phyloP scores from a whole-genome alignment of 495 filamentous ascomycete species.

The Penicillium desertorum region DNA sequence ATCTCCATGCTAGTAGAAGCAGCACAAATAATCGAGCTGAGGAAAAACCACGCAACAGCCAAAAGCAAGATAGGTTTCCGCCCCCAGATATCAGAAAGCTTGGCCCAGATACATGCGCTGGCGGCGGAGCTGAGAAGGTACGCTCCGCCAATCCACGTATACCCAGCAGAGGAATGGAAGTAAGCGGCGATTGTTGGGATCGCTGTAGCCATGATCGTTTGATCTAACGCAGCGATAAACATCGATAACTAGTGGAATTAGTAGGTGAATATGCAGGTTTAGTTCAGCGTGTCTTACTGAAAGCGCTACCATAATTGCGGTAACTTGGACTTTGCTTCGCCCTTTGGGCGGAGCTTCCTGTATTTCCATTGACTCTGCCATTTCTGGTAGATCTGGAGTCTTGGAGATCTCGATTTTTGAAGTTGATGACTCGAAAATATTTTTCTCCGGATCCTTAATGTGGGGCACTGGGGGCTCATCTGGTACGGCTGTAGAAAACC shows the following conservation, averaged over 20 bases:
- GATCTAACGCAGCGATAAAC: conserved; percentile 62
- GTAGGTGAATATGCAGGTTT: background rate
- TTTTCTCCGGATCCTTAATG: background rate
- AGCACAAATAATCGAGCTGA: conserved; percentile 50
- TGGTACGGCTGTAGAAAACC: background rate
- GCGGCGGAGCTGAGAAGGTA: conserved; percentile 59
- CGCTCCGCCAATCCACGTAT: conserved; percentile 67
- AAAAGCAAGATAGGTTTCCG: conserved; percentile 53
- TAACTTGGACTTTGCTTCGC: conserved; percentile 24
- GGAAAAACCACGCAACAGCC: conserved; percentile 46
- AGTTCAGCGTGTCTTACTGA: conserved; percentile 20
- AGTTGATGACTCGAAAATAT: background rate
- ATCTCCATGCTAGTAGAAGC: conserved; percentile 49
- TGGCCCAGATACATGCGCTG: conserved; percentile 56
- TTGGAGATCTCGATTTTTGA: background rate
- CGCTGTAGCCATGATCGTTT: conserved; percentile 62
- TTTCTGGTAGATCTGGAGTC: background rate
- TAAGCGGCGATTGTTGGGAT: conserved; percentile 58
- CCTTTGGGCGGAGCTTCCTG: conserved; percentile 13
- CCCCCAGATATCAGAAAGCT: conserved; percentile 62
- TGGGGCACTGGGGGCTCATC: background rate
- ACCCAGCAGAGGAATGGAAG: conserved; percentile 59
- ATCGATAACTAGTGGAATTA: conserved; percentile 25
- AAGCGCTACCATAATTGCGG: conserved; percentile 31
- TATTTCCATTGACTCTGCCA: conserved; percentile 17